Conservation (phyloP, 2,329 filamentous ascomycete genomes). For the Diaporthe australafricana region DNA sequence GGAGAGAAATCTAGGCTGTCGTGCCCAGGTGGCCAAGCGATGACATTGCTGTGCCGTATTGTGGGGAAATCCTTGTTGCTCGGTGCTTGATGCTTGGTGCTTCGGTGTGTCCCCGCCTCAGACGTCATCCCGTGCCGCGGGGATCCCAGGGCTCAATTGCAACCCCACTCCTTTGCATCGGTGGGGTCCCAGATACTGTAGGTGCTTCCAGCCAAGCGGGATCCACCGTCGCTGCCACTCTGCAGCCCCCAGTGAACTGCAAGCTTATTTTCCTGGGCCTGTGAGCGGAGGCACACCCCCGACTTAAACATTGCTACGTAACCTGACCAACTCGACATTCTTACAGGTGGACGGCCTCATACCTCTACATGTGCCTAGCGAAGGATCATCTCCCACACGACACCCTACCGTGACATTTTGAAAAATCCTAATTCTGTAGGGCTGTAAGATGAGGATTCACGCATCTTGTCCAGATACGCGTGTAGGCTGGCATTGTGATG, state of each 20-base stretch:
- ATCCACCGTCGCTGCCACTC: background rate
- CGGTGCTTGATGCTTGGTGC: no score
- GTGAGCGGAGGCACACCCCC: background rate
- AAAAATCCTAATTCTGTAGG: background rate
- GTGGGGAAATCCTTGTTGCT: conserved; percentile 7
- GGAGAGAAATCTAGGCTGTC: background rate
- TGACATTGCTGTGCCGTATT: conserved; percentile 22
- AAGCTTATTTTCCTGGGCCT: background rate
- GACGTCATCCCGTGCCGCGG: conserved; percentile 21
- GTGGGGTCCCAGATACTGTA: background rate
- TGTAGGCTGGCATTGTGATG: background rate
- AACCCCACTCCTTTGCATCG: conserved; percentile 1
- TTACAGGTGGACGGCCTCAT: background rate
- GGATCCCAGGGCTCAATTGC: background rate
- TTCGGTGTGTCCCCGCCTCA: conserved; percentile 12
- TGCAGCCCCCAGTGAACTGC: background rate
- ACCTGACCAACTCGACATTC: background rate
- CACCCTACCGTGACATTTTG: background rate
- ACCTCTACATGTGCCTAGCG: background rate
- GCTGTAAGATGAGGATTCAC: background rate
- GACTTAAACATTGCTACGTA: conserved; percentile 1
- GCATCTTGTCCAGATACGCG: background rate
- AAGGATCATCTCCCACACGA: background rate
- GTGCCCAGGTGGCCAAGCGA: conserved; percentile 18
- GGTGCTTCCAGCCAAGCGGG: background rate